Base-by-base conservation (phyloP, 129 eudicot genomes). In the sunflower (Helianthus annuus) region DNA sequence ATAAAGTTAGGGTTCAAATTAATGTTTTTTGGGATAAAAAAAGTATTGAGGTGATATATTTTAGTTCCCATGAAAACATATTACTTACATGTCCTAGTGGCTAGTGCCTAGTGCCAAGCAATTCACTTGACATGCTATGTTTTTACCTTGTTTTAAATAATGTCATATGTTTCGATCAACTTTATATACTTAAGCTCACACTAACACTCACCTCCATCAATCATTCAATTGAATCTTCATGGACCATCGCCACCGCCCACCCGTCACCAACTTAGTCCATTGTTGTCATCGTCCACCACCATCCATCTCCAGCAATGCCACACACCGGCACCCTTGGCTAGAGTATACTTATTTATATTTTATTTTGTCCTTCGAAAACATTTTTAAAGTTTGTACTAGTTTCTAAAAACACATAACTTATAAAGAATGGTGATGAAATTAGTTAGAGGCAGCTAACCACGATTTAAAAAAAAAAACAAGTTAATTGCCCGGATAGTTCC, bases 1-100 rank as follows among this genome's bases (percentile, higher is more conserved):
- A 61, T 59, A 60, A 61, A 13, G 56, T 64, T 52, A 29, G 48
- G 19, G 32, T 29, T 59, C 48, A 72, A 27, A 69, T 54, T 11
- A 16, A 3, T 14, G 5, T 51, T n/a, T 12, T 51, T 51, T 14
- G 46, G 46, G 46, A 42, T 42, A 42, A 42, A 42, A 53, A 53
- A 54, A 53, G 27, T 53, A 53, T 53, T 53, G 32, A 27, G 2
- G 32, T 27, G 32, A 27, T 27, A 27, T 27, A 27, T 27, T 27
- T 27, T 27, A 27, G 32, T 27, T 27, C 32, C 32, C 32, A 27
- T 27, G 32, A 27, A 51, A 51, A 51, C 6, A 51, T 51, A 19
- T n/a, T 51, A 51, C 16, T 11, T 49, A 49, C 16, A 49, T 49
- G 19, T 13, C 15, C 6, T 49, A 3, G 32, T 27, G 32, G 32